Base-by-base conservation (phyloP, 345 rosid genomes). In the Salix koriyanagi region DNA sequence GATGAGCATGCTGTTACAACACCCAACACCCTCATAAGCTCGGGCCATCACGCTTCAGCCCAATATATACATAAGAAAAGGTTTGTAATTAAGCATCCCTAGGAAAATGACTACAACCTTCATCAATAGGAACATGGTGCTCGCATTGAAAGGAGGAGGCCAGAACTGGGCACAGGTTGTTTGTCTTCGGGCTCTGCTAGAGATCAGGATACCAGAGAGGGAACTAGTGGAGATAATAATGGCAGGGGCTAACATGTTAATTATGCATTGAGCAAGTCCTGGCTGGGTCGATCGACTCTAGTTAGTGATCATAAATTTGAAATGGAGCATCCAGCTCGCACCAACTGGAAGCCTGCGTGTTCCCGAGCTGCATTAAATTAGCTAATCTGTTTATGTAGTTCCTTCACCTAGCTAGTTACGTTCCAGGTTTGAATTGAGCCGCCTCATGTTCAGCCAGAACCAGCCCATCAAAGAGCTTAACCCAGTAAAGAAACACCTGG, bases 301-400 rank as follows among this genome's bases (percentile, higher is more conserved):
- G 32, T 30, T 30, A 30, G 32, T 2, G 32, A 2, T 30, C 32
- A 30, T 30, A 2, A 2, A 30, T 30, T 30, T 34, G 50, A 11
- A 52, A 23, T n/a, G 32, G 30, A 44, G 13, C 65, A 78, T 34
- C 81, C 81, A 32, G 34, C 34, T 21, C 83, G 81, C 11, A 75
- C 87, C 69, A 16, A 77, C 12, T 92, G 97, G 98, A 85, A 76
- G 84, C 98, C 97, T 23, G 88, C 75, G 89, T 39, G 91, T 94
- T 80, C 97, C 97, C n/a, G 98, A 94, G 85, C 83, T 80, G 65
- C 79, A 87, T 39, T 84, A 68, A 36, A 13, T 5, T 1, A 30
- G 12, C 34, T 67, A 1, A 14, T 18, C 36, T 67, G 36, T 4
- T 0, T 34, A 34, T 4, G 36, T 0, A 9, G 23, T 9, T 36